Conservation (phyloP, 2,329 filamentous ascomycete species). For the Grosmannia huntii region DNA sequence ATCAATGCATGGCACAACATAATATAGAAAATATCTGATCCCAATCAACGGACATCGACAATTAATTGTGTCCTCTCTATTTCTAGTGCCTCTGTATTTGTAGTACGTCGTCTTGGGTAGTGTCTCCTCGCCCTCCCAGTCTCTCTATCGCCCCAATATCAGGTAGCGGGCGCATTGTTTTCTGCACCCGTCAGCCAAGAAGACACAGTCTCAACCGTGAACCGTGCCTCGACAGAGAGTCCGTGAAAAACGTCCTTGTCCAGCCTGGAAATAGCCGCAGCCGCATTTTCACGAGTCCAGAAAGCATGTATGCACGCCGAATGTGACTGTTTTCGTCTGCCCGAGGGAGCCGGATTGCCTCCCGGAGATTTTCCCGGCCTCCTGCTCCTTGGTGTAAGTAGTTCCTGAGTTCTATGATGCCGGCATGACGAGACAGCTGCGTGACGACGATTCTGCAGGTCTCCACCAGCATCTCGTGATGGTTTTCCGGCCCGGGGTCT, state of each 20-base stretch:
- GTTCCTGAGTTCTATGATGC: constrained; percentile 1
- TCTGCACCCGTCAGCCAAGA: neutral
- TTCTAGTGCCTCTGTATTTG: too few species aligned
- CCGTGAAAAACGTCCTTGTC: constrained; percentile 1
- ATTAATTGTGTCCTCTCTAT: too few species aligned
- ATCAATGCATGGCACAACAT: neutral
- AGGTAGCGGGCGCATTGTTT: neutral
- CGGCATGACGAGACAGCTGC: constrained; percentile 8
- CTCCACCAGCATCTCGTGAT: neutral
- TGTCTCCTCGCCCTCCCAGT: too few species aligned
- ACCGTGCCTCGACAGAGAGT: constrained; percentile 3
- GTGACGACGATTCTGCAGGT: constrained; percentile 8
- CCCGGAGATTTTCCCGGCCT: constrained; percentile 5
- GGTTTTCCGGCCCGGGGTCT: neutral
- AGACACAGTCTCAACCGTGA: constrained; percentile 3
- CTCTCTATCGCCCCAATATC: too few species aligned
- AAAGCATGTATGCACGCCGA: constrained; percentile 8
- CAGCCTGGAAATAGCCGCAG: neutral
- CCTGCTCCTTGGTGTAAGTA: constrained; percentile 1
- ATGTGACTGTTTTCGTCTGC: neutral
- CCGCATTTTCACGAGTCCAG: constrained; percentile 1
- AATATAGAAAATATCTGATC: neutral
- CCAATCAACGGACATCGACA: neutral
- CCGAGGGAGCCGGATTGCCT: constrained; percentile 6
- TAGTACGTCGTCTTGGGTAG: too few species aligned